Evolutionary conservation across 768 basidiomycete species (phyloP), one percentile per base, ranked within the genome.

Genomic region (Boletus reticulatus): DNA sequence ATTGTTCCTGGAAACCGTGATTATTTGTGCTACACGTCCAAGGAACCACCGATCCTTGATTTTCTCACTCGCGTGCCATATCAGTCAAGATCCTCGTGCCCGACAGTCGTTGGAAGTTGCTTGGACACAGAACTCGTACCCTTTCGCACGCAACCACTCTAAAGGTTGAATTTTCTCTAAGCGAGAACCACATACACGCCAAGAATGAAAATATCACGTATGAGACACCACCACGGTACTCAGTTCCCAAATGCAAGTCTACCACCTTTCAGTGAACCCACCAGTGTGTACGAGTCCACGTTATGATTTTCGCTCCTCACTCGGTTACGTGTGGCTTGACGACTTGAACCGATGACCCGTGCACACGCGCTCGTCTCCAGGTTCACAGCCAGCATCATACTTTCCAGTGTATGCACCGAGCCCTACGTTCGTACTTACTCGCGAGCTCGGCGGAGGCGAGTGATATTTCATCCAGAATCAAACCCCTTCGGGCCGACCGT

Each of bases 81-180:
- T 14, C 34, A 36, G 27, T 29, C 7, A 2, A 8, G 9, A 32
- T 43, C 24, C 50, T 45, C n/a, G 43, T 34, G 27, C 20, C 39
- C 51, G 12, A 47, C 31, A 37, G 11, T 47, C 4, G 31, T 48
- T 39, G 43, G 29, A 46, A 36, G 5, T 13, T 14, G 14, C 34
- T 14, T 36, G 34, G 34, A 36, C 14, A 14, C 34, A 36, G 13
- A 36, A 34, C 13, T 13, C 34, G 13, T 13, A 12, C 13, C 34
- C 34, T 49, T 57, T 45, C 57, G 32, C 60, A 50, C 56, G 45
- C 41, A 17, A 51, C 47, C 38, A 24, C 51, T 57, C 50, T 48
- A 62, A 58, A 59, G 43, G 42, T 24, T 46, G 49, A 37, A 37
- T 43, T 41, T 52, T 24, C 34, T 50, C 44, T 17, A 37, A n/a